Evolutionary conservation across 805 yeast genomes (phyloP).

Genomic region (Metschnikowia baotianmanensis): DNA sequence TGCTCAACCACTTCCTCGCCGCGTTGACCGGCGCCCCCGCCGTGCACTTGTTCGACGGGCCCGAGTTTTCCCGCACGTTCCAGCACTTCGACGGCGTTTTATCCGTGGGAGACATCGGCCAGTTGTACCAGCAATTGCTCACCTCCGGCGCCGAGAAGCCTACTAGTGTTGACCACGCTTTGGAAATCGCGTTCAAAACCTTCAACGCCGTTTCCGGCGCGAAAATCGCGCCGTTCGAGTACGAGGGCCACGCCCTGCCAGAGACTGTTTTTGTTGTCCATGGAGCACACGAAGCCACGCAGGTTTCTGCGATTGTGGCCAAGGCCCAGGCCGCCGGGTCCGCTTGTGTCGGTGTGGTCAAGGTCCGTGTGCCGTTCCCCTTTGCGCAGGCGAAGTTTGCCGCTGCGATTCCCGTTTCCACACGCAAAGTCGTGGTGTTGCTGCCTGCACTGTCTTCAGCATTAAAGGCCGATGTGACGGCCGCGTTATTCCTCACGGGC

Average conservation of each 20-base stretch:
- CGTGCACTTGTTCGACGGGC: constrained; percentile 78
- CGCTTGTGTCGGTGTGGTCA: constrained; percentile 56
- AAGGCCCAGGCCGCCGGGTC: constrained; percentile 28
- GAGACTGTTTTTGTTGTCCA: constrained; percentile 75
- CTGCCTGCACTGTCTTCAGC: constrained; percentile 50
- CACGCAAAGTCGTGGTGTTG: constrained; percentile 63
- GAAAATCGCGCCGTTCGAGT: constrained; percentile 61
- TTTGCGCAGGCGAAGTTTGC: constrained; percentile 65
- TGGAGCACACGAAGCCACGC: constrained; percentile 65
- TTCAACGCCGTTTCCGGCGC: constrained; percentile 58
- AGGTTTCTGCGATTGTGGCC: constrained; percentile 46
- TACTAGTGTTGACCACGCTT: constrained; percentile 33
- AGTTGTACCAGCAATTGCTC: constrained; percentile 38
- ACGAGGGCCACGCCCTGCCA: constrained; percentile 60
- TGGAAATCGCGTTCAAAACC: constrained; percentile 45
- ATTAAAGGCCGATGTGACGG: constrained; percentile 69
- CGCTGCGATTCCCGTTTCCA: constrained; percentile 53
- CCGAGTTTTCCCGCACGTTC: constrained; percentile 54
- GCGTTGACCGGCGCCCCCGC: constrained; percentile 50
- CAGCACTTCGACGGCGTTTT: constrained; percentile 45
- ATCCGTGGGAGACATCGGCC: constrained; percentile 41
- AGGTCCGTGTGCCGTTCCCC: constrained; percentile 77
- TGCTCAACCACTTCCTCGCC: constrained; percentile 64
- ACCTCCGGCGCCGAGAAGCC: constrained; percentile 19
- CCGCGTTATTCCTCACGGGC: constrained; percentile 59